Percentiles rank a stretch among this genome's conserved stretches.
These are phyloP conservation scores for Lentinula edodes DNA, from an alignment of 768 basidiomycete species.

Conservation along the genomic window DNA sequence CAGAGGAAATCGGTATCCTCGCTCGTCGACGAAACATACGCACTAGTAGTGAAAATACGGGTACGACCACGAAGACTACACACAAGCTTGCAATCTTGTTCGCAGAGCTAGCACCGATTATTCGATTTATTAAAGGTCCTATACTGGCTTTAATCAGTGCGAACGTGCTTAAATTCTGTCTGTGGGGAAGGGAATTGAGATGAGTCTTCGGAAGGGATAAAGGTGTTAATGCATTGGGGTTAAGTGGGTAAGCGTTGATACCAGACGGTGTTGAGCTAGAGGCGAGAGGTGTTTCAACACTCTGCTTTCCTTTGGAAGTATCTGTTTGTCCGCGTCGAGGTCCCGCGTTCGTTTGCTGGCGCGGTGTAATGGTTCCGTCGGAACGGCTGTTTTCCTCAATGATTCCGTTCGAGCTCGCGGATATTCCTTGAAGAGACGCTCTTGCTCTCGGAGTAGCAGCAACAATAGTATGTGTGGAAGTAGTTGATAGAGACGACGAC, in stretches of 20 bases:
- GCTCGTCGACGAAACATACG: slow-evolving; percentile 39
- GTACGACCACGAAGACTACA: slow-evolving; percentile 34
- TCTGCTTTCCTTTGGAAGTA: neutral
- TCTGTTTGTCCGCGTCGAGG: neutral
- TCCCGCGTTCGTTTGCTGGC: neutral
- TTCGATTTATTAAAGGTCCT: slow-evolving; percentile 33
- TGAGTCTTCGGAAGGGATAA: slow-evolving; percentile 13
- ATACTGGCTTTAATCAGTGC: slow-evolving; percentile 44
- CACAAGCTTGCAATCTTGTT: slow-evolving; percentile 38
- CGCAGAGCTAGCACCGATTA: slow-evolving; percentile 19
- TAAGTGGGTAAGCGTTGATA: slow-evolving; percentile 3
- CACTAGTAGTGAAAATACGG: slow-evolving; percentile 41
- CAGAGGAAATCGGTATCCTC: slow-evolving; percentile 20
- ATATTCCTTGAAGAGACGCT: slow-evolving; percentile 18
- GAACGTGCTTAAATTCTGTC: slow-evolving; percentile 25
- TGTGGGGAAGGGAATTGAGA: slow-evolving; percentile 12
- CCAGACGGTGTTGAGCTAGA: neutral
- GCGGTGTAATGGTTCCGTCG: slow-evolving; percentile 3
- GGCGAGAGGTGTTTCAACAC: neutral
- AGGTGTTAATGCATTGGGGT: slow-evolving; percentile 1
- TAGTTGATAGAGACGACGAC: slow-evolving; percentile 65
- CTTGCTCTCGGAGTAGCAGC: slow-evolving; percentile 39
- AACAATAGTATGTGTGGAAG: slow-evolving; percentile 68
- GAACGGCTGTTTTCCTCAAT: neutral
- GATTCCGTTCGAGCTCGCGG: neutral